Evolutionary conservation across 1,139 yeast species (phyloP).

Genomic region (Citeromyces hawaiiensis): DNA sequence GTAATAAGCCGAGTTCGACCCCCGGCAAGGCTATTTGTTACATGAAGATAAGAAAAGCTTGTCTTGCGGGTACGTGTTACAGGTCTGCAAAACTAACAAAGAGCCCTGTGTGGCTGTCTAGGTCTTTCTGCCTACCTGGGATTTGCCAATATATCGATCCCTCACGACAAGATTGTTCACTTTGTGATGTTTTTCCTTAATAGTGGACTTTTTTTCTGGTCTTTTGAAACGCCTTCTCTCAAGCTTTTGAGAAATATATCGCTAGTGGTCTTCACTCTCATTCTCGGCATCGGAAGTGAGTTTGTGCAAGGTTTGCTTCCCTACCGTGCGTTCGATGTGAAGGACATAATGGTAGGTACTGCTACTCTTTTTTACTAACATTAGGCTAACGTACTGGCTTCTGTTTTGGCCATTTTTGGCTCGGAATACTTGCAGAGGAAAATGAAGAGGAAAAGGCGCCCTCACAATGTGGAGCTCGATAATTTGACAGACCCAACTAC

Average conservation of each 20-base stretch:
- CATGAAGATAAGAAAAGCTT: conserved; percentile 1
- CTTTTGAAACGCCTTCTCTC: conserved; percentile 10
- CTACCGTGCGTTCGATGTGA: conserved; percentile 13
- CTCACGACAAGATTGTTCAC: conserved; percentile 16
- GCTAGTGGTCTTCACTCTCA: conserved; percentile 12
- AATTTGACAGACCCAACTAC: background rate
- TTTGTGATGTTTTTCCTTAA: conserved; percentile 14
- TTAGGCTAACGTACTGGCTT: background rate
- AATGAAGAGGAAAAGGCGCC: background rate
- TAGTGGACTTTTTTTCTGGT: conserved; percentile 15
- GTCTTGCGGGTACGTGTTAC: conserved; percentile 3
- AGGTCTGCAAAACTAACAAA: no score
- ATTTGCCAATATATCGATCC: conserved; percentile 14
- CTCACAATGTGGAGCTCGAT: background rate
- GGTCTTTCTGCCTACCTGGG: conserved; percentile 14
- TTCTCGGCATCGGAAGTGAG: conserved; percentile 18
- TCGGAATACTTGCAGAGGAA: background rate
- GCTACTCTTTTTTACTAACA: background rate
- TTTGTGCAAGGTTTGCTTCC: conserved; percentile 14
- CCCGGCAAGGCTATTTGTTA: background rate
- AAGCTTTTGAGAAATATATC: conserved; percentile 9
- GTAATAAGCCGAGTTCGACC: background rate
- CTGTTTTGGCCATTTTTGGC: background rate
- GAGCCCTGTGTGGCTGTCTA: conserved; percentile 5
- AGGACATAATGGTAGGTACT: conserved; percentile 10